phyloP scores from a whole-genome alignment of 2,329 filamentous ascomycete genomes.

The Fusarium goolgardi region DNA sequence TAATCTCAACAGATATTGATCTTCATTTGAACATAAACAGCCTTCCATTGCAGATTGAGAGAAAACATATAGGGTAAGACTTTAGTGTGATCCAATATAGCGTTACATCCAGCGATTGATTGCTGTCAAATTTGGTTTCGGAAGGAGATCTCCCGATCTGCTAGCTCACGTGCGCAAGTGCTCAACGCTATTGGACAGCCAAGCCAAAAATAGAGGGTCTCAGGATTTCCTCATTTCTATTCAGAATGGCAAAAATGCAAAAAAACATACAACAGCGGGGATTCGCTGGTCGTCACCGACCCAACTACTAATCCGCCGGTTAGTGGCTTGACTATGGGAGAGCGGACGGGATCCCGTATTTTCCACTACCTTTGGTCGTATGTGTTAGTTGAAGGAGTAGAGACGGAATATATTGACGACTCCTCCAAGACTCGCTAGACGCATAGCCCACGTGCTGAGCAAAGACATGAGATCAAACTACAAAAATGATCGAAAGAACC shows the following conservation, averaged over 20 bases:
- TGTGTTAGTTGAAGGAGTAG: neutral
- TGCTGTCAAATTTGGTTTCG: neutral
- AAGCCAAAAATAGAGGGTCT: neutral
- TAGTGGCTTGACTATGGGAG: conserved; percentile 34
- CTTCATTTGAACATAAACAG: too few relatives aligned
- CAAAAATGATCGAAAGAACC: neutral
- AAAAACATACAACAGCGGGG: conserved; percentile 31
- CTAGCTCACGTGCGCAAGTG: neutral
- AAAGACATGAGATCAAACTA: neutral
- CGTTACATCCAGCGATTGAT: neutral
- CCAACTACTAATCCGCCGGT: conserved; percentile 35
- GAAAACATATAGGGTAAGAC: neutral
- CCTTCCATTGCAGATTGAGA: neutral
- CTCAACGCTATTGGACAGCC: neutral
- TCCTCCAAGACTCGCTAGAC: rapidly evolving
- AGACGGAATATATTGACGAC: rapidly evolving
- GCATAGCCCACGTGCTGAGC: neutral
- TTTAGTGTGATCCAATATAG: too few relatives aligned
- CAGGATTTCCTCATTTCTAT: neutral
- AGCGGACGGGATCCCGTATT: conserved; percentile 35
- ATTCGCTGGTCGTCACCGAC: conserved; percentile 36
- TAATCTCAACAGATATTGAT: rapidly evolving
- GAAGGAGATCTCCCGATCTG: neutral
- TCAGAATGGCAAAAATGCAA: neutral
- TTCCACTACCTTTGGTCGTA: conserved; percentile 33